A percentile compares a stretch with the other conserved stretches of the same genome.
phyloP scores from a whole-genome alignment of 495 filamentous ascomycete genomes.

The Trichocladium antarcticum region DNA sequence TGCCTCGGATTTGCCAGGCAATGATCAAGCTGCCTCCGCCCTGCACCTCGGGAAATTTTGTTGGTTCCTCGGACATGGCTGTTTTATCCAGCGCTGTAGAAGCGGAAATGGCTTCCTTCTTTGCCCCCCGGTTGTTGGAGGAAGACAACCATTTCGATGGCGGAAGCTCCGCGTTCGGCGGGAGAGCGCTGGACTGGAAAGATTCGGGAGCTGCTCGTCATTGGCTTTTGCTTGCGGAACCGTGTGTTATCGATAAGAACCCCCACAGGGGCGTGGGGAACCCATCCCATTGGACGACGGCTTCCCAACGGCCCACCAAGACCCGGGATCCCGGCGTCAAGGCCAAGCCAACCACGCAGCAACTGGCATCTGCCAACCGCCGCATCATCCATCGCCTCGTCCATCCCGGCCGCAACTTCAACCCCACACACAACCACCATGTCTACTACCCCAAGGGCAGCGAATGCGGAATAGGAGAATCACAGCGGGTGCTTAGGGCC shows the following conservation, averaged over 20 bases:
- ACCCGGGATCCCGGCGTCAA: not conserved
- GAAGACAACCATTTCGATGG: too few species aligned
- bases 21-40: conserved; percentile 86
- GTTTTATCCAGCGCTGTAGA: not conserved
- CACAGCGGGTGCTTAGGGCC: not conserved
- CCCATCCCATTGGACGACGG: not conserved
- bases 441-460: not conserved
- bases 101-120: not conserved
- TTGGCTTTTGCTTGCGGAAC: not conserved
- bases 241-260: not conserved
- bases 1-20: conserved; percentile 85
- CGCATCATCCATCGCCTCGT: not conserved
- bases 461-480: not conserved
- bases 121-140: too few species aligned
- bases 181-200: too few species aligned
- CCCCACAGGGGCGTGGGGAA: not conserved
- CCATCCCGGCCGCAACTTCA: not conserved
- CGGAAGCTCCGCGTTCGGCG: conserved; percentile 2
- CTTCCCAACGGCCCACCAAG: not conserved
- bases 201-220: too few species aligned
- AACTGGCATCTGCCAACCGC: not conserved
- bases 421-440: not conserved
- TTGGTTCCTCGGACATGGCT: conserved; percentile 38
- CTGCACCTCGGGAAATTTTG: conserved; percentile 64
- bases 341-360: conserved; percentile 9